Conservation (phyloP, 208 protist genomes). For the Wallacemonas sp. region DNA sequence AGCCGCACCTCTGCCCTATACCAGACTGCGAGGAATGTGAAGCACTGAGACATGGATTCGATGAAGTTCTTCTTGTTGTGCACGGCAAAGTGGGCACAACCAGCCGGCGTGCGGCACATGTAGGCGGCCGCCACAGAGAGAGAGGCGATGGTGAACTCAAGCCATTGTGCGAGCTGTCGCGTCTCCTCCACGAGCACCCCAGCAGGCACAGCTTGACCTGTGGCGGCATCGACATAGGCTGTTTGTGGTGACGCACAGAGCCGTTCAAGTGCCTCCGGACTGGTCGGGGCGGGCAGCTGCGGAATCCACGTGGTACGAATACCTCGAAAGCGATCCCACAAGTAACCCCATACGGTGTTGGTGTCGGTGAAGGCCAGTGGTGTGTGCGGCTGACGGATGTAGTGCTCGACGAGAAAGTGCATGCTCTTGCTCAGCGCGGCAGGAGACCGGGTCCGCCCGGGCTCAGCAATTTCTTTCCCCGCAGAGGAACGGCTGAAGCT, state of each 20-base stretch:
- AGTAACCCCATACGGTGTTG: conserved; percentile 75
- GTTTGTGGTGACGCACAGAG: conserved; percentile 12
- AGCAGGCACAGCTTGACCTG: conserved; percentile 7
- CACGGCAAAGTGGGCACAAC: conserved; percentile 57
- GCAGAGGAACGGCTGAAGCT: conserved; percentile 72
- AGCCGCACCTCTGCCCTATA: conserved; percentile 70
- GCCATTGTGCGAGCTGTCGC: conserved; percentile 61
- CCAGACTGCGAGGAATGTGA: conserved; percentile 72
- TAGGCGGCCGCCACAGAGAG: conserved; percentile 63
- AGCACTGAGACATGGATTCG: conserved; percentile 87
- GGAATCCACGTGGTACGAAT: conserved; percentile 77
- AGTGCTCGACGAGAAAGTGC: conserved; percentile 87
- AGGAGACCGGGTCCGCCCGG: conserved; percentile 48
- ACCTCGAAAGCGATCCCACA: conserved; percentile 84
- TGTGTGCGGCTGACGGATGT: conserved; percentile 70
- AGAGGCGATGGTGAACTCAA: conserved; percentile 83
- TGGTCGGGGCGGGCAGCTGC: conserved; percentile 43
- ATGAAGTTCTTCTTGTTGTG: conserved; percentile 84
- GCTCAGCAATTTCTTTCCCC: conserved; percentile 55
- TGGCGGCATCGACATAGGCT: conserved; percentile 24
- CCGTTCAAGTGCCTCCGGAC: conserved; percentile 11
- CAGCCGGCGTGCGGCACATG: conserved; percentile 58
- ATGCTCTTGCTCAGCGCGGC: conserved; percentile 80
- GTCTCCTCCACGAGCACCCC: conserved; percentile 32
- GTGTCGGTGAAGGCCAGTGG: conserved; percentile 54